A percentile compares a stretch with the other conserved stretches of the same genome.
phyloP scores from a whole-genome alignment of 2,329 filamentous ascomycete species.

The Phyllosticta citribraziliensis region DNA sequence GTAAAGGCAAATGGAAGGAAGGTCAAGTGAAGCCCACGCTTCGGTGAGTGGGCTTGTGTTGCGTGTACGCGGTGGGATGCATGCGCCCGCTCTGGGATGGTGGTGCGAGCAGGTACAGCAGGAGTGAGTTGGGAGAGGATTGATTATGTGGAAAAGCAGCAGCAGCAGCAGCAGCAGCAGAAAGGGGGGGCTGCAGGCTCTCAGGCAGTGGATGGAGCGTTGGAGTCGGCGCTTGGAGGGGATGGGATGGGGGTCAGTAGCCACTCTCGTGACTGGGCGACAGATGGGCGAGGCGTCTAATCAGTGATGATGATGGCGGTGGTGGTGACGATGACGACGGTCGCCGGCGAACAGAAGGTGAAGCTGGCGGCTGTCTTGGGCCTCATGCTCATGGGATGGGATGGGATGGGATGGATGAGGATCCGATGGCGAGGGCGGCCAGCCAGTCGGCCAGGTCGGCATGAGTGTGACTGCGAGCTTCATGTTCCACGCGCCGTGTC shows the following conservation, averaged over 20 bases:
- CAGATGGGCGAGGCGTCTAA: conserved; percentile 7
- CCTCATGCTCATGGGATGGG: not conserved
- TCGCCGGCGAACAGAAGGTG: too few species aligned
- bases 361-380: not conserved
- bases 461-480: conserved; percentile 1
- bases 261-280: conserved; percentile 9
- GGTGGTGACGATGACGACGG: not conserved
- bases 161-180: conserved; percentile 13
- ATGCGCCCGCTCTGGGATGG: conserved; percentile 31
- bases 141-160: not conserved
- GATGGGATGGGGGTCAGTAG: not conserved
- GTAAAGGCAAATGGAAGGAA: conserved; percentile 15
- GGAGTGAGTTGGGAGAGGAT: conserved; percentile 19
- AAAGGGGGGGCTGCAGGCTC: conserved; percentile 14
- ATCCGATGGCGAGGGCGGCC: too few species aligned
- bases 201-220: conserved; percentile 10
- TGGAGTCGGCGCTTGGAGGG: conserved; percentile 1
- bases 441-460: conserved; percentile 2
- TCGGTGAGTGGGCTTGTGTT: conserved; percentile 24
- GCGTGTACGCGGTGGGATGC: conserved; percentile 28
- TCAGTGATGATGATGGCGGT: not conserved
- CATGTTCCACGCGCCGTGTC: conserved; percentile 1
- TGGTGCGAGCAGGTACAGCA: conserved; percentile 20
- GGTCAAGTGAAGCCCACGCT: conserved; percentile 24
- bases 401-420: too few species aligned